These are phyloP conservation scores for Rhodotorula sp. DNA, from an alignment of 1,284 basidiomycete genomes.

Conservation along the genomic window DNA sequence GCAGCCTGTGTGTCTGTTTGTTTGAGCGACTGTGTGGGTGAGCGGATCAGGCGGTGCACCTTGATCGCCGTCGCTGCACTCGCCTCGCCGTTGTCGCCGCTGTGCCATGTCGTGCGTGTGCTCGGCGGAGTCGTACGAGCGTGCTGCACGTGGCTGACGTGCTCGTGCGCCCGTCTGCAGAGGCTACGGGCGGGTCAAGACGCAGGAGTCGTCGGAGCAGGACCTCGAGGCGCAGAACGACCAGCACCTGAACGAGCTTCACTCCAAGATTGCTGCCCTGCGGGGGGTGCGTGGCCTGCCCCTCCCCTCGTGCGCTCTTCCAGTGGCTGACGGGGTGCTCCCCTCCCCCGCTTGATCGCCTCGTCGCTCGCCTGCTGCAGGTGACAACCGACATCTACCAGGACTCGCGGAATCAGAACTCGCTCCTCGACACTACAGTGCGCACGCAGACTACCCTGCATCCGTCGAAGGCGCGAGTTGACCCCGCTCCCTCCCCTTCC, in stretches of 20 bases:
- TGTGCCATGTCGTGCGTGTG: constrained; percentile 7
- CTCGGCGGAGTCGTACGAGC: neutral
- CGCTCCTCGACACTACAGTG: constrained; percentile 43
- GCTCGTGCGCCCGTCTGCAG: neutral
- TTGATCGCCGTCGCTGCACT: neutral
- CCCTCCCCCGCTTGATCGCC: too few relatives aligned
- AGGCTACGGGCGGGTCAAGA: constrained; percentile 18
- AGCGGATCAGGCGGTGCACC: neutral
- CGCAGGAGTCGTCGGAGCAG: constrained; percentile 19
- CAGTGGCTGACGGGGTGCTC: neutral
- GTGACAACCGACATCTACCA: constrained; percentile 46
- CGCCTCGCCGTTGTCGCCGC: neutral
- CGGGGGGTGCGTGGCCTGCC: constrained; percentile 16
- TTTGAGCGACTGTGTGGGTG: too few relatives aligned
- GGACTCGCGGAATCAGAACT: constrained; percentile 43
- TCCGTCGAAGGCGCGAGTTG: neutral
- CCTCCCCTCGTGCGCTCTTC: neutral
- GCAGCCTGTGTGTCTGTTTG: too few relatives aligned
- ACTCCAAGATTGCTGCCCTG: constrained; percentile 40
- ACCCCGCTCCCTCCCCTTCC: neutral
- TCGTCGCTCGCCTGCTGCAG: constrained; percentile 21
- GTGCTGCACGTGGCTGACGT: neutral
- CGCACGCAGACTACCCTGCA: neutral
- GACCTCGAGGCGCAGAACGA: constrained; percentile 46
- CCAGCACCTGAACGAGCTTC: constrained; percentile 42